These are phyloP conservation scores for Apostasia shenzhenica DNA, from an alignment of 106 monocot genomes.

Conservation along the genomic window DNA sequence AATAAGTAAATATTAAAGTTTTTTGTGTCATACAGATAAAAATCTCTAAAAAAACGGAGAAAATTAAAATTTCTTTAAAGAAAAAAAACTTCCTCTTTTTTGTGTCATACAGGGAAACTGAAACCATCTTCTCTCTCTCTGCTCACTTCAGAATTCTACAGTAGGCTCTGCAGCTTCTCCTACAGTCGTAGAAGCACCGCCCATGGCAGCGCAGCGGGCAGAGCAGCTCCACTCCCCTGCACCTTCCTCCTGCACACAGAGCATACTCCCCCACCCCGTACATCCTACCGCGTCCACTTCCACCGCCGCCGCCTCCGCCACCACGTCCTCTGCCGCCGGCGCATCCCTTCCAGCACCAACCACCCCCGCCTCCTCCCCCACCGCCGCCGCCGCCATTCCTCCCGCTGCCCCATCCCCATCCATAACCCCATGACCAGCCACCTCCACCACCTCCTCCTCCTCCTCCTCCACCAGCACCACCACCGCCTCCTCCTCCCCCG, in stretches of 20 bases:
- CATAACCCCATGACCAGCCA: background rate
- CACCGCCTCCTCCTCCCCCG: background rate
- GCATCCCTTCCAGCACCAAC: constrained; percentile 1
- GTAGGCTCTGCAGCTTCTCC: constrained; percentile 70
- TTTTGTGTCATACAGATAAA: too few species aligned
- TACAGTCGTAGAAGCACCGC: constrained; percentile 85
- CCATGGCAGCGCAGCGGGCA: constrained; percentile 89
- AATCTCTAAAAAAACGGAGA: too few species aligned
- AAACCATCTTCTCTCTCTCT: background rate
- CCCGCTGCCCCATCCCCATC: constrained; percentile 2
- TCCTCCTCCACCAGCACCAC: background rate
- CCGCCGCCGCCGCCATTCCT: constrained; percentile 3
- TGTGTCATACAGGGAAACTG: too few species aligned
- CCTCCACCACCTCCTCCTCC: background rate
- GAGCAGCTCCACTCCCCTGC: constrained; percentile 55
- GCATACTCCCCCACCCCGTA: constrained; percentile 84
- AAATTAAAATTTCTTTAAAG: too few species aligned
- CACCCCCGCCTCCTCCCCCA: constrained; percentile 1
- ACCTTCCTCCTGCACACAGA: constrained; percentile 45
- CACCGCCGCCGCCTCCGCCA: background rate
- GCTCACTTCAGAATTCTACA: constrained; percentile 26
- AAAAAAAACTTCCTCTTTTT: too few species aligned
- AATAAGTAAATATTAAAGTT: too few species aligned
- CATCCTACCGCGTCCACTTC: constrained; percentile 11
- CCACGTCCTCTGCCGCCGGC: constrained; percentile 6